Base-by-base conservation (phyloP, 164 flowering plant genomes). In the Vitis rotundifolia region DNA sequence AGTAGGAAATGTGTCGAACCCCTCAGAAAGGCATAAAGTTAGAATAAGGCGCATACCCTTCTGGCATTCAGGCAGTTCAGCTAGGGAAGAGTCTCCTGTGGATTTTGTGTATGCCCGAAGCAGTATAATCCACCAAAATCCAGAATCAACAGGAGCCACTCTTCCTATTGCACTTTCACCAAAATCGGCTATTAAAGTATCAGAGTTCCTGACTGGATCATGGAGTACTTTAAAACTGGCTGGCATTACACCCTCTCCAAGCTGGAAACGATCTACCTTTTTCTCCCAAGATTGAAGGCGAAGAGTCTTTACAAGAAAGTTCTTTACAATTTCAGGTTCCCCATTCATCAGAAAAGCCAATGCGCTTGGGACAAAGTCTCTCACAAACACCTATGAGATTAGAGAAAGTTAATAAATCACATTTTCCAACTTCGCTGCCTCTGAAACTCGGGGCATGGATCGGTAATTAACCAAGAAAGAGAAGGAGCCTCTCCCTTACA, bases 231-330 rank as follows among this genome's bases (percentile, higher is more conserved):
- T 92, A 70, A 92, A 92, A 81, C 96, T 92, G 31, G 96, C 98
- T 3, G 98, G 96, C 96, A 92, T 91, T 11, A 89, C 96, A 66
- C 96, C 98, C 78, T 89, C 96, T 61, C 91, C 94, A 14, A 92
- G 87, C 62, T 83, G 82, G 78, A 92, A 92, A 5, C 83, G 75
- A 47, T 92, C 98, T 47, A 91, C 76, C 75, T 71, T 89, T 74
- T 91, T 92, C 86, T 91, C 94, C 94, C 93, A 85, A 60, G 91
- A 88, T 64, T 89, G 98, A 68, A 92, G 88, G 61, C 88, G 90
- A 68, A 92, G 88, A 57, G 93, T 91, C 82, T 88, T 89, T 73
- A 89, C 57, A 66, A 92, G 65, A 59, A 91, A 92, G 68, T 92
- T 91, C 72, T 81, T 92, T 8, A 92, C 98, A 15, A 92, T 84